Conservation (phyloP, 2,329 filamentous ascomycete genomes). For the Dryadomyces quercus-mongolicae region DNA sequence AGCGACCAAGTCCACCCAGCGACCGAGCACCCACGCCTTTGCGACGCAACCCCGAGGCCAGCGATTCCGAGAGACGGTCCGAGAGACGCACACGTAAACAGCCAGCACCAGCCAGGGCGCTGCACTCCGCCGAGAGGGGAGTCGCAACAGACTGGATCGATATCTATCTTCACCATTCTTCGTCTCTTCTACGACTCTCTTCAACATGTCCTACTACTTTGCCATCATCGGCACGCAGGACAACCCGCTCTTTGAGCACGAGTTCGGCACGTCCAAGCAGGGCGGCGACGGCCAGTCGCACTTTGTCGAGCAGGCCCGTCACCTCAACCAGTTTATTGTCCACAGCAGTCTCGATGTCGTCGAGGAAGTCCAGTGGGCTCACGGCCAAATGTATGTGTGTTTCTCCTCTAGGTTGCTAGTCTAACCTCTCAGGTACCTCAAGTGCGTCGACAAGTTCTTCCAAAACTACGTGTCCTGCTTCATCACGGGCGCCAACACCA, state of each 20-base stretch:
- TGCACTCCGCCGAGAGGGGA: too few relatives aligned
- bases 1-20: neutral
- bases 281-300: constrained; percentile 86
- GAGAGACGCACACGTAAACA: too few relatives aligned
- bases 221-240: constrained; percentile 91
- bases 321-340: constrained; percentile 95
- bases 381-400: constrained; percentile 58
- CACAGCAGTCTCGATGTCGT: constrained; percentile 90
- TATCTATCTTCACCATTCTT: too few relatives aligned
- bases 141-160: too few relatives aligned
- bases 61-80: too few relatives aligned
- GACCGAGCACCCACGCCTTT: neutral
- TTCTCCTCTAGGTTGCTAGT: neutral
- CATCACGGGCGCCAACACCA: constrained; percentile 81
- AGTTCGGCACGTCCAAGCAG: constrained; percentile 93
- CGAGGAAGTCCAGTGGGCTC: constrained; percentile 92
- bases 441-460: constrained; percentile 93
- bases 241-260: constrained; percentile 91
- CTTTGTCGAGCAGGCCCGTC: constrained; percentile 77
- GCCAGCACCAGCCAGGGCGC: too few relatives aligned
- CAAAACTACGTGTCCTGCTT: constrained; percentile 93
- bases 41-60: too few relatives aligned
- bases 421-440: constrained; percentile 65
- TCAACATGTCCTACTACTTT: constrained; percentile 94
- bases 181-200: neutral